Percentiles rank a stretch among this genome's conserved stretches.
These are phyloP conservation scores for Chaetomium cochliodes DNA, from an alignment of 495 filamentous ascomycete species.

Conservation along the genomic window DNA sequence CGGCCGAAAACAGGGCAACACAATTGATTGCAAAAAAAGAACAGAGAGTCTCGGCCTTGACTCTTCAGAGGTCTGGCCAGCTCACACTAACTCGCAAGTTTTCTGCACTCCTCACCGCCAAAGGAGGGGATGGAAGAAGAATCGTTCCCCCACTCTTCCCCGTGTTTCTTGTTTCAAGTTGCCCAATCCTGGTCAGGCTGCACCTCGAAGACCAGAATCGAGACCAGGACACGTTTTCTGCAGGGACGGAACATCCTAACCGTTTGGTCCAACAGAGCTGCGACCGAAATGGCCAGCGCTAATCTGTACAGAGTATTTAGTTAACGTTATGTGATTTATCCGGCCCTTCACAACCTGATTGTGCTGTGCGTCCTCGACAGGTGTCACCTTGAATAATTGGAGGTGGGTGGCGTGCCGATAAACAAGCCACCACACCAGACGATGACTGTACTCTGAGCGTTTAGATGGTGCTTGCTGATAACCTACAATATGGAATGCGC, in stretches of 20 bases:
- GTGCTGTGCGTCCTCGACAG: not conserved
- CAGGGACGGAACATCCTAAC: not conserved
- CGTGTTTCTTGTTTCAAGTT: conserved; percentile 29
- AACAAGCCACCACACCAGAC: not conserved
- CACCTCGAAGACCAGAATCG: not conserved
- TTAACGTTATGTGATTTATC: conserved; percentile 7
- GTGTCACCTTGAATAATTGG: not conserved
- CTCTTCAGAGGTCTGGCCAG: not conserved
- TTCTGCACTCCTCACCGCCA: not conserved
- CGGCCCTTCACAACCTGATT: not conserved
- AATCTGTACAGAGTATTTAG: too few species aligned
- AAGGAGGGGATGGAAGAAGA: not conserved
- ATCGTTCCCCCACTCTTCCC: not conserved
- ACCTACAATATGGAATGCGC: not conserved
- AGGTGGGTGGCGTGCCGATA: not conserved
- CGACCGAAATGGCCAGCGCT: not conserved
- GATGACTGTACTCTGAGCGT: not conserved
- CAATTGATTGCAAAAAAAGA: not conserved
- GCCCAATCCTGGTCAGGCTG: not conserved
- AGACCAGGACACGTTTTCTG: not conserved
- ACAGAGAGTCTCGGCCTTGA: not conserved
- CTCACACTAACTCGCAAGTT: not conserved
- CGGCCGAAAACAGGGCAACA: not conserved
- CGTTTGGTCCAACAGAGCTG: not conserved
- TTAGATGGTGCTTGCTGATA: not conserved